A percentile compares a stretch with the other conserved stretches of the same genome.
Evolutionary conservation across 768 basidiomycete species (phyloP).

Genomic region (Suillus alpinus): DNA sequence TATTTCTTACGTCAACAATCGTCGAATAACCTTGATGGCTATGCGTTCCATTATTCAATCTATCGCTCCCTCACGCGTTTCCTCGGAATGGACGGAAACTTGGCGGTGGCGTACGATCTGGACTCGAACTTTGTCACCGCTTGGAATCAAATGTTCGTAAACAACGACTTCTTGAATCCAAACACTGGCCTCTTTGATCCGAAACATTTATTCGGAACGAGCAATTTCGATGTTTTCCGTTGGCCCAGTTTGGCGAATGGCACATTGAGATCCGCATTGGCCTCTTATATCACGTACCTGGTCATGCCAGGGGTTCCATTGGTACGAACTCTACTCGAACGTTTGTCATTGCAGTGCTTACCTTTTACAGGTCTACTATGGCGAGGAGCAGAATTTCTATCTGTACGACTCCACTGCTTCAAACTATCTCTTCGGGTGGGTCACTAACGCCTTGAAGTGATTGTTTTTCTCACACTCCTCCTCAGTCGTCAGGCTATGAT

Average conservation of each 20-base stretch:
- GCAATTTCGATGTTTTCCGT: slow-evolving; percentile 92
- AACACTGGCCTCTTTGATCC: slow-evolving; percentile 68
- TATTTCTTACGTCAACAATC: slow-evolving; percentile 76
- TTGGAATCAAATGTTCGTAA: slow-evolving; percentile 90
- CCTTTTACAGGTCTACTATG: slow-evolving; percentile 65
- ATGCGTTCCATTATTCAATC: slow-evolving; percentile 93
- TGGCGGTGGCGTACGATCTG: slow-evolving; percentile 86
- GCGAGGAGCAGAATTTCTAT: slow-evolving; percentile 92
- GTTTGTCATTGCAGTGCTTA: background rate
- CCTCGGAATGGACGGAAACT: slow-evolving; percentile 94
- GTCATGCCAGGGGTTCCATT: slow-evolving; percentile 87
- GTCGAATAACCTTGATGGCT: slow-evolving; percentile 65
- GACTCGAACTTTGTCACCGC: slow-evolving; percentile 80
- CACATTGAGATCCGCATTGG: slow-evolving; percentile 71
- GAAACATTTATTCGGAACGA: slow-evolving; percentile 86
- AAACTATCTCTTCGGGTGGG: slow-evolving; percentile 89
- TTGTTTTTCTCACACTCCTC: background rate
- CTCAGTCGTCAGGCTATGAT: slow-evolving; percentile 90
- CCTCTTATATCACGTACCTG: slow-evolving; percentile 72
- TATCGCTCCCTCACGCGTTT: slow-evolving; percentile 86
- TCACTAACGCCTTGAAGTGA: slow-evolving; percentile 2
- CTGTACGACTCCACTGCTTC: slow-evolving; percentile 82
- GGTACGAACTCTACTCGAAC: slow-evolving; percentile 31
- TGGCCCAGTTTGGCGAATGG: slow-evolving; percentile 91
- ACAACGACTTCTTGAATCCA: slow-evolving; percentile 83